A percentile compares a stretch with the other conserved stretches of the same genome.
Evolutionary conservation across 2,329 filamentous ascomycete genomes (phyloP).

Genomic region (Scedosporium aurantiacum): DNA sequence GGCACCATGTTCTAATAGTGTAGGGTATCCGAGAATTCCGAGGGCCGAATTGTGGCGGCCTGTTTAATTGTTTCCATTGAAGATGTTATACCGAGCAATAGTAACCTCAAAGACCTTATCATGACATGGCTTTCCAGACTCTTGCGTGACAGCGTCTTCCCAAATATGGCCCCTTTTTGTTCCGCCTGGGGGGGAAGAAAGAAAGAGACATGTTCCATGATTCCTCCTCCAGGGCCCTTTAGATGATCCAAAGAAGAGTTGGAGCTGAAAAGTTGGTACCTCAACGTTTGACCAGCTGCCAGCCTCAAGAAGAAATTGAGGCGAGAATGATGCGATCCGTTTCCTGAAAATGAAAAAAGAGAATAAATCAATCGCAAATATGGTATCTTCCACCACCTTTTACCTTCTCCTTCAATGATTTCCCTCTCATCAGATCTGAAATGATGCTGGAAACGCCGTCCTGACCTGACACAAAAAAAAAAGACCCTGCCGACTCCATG

Average conservation of each 20-base stretch:
- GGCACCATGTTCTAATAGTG: neutral
- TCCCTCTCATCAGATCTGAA: neutral
- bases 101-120: too few relatives aligned
- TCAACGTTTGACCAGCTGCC: too few relatives aligned
- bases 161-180: too few relatives aligned
- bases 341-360: neutral
- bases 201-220: too few relatives aligned
- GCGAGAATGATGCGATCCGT: neutral
- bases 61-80: too few relatives aligned
- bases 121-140: too few relatives aligned
- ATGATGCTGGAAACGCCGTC: neutral
- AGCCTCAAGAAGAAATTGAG: neutral
- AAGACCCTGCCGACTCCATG: neutral
- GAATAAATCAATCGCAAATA: neutral
- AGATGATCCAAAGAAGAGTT: too few relatives aligned
- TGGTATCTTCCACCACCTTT: neutral
- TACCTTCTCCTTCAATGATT: neutral
- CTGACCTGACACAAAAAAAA: neutral
- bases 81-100: too few relatives aligned
- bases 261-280: too few relatives aligned
- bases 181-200: too few relatives aligned
- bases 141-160: too few relatives aligned
- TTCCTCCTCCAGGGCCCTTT: too few relatives aligned
- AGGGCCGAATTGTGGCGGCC: neutral
- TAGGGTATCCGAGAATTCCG: neutral